Percentiles rank a stretch among this genome's conserved stretches.
Evolutionary conservation across 768 basidiomycete species (phyloP).

Genomic region (Podaxis rugospora): DNA sequence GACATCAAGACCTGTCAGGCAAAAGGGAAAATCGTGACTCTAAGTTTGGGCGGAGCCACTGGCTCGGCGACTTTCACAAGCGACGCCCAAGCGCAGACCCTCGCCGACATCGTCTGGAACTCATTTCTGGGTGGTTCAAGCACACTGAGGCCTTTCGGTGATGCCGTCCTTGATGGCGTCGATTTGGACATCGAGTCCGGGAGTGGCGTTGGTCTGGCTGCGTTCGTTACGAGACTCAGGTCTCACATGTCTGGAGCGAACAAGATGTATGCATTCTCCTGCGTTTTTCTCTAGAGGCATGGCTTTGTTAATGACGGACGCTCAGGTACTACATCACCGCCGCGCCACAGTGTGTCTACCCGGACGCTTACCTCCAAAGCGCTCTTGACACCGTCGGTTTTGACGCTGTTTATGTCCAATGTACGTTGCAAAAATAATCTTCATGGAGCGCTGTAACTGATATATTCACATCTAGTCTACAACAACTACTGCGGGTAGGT

Average conservation of each 20-base stretch:
- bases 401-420: conserved; percentile 63
- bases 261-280: conserved; percentile 35
- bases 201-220: conserved; percentile 35
- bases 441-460: neutral
- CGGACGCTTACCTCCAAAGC: conserved; percentile 49
- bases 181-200: conserved; percentile 68
- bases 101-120: conserved; percentile 62
- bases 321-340: conserved; percentile 50
- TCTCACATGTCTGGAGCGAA: conserved; percentile 38
- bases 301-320: neutral
- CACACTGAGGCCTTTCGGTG: conserved; percentile 57
- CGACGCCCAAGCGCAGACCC: conserved; percentile 44
- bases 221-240: conserved; percentile 44
- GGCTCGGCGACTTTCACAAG: conserved; percentile 47
- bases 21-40: conserved; percentile 44
- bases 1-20: conserved; percentile 57
- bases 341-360: conserved; percentile 56
- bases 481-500: conserved; percentile 44
- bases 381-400: conserved; percentile 54
- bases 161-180: conserved; percentile 57
- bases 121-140: conserved; percentile 60
- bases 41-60: conserved; percentile 49
- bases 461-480: conserved; percentile 15
- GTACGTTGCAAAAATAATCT: neutral
- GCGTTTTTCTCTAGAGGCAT: neutral